Percentiles rank a stretch among this genome's conserved stretches.
Conservation (phyloP, 306 rosid species). For the Crataegus laevigata region DNA sequence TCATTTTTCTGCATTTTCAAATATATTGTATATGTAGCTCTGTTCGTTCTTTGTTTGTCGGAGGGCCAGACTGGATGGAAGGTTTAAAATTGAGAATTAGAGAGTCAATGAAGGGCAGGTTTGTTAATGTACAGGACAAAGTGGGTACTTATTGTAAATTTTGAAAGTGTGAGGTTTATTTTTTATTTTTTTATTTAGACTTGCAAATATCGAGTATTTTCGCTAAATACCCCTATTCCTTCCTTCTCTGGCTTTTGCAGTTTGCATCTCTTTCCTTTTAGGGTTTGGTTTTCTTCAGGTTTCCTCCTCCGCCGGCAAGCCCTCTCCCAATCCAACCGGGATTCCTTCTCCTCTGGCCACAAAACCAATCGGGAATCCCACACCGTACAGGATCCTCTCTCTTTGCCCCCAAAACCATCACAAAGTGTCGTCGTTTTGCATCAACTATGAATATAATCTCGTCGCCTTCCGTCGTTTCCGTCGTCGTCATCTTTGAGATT, state of each 20-base stretch:
- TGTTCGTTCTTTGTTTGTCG: too few relatives aligned
- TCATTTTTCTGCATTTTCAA: too few relatives aligned
- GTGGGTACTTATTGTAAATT: too few relatives aligned
- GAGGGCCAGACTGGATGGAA: too few relatives aligned
- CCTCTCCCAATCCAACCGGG: neutral
- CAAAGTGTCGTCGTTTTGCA: conserved; percentile 8
- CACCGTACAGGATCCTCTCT: neutral
- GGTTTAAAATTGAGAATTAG: too few relatives aligned
- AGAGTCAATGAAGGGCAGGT: too few relatives aligned
- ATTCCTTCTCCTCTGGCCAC: neutral
- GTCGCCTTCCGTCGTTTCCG: conserved; percentile 14
- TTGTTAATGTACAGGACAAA: too few relatives aligned
- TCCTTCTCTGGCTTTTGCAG: neutral
- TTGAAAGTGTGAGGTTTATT: too few relatives aligned
- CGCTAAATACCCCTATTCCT: too few relatives aligned
- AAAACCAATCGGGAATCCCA: neutral
- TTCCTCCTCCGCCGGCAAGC: neutral
- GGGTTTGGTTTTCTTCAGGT: neutral
- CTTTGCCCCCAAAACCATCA: neutral
- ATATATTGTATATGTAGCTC: too few relatives aligned
- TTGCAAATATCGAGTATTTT: too few relatives aligned
- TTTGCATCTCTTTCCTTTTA: neutral
- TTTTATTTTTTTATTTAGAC: too few relatives aligned
- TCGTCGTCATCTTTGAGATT: conserved; percentile 28
- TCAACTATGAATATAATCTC: conserved; percentile 41